phyloP scores from a whole-genome alignment of 1,284 basidiomycete species.

The Tremellales sp. region DNA sequence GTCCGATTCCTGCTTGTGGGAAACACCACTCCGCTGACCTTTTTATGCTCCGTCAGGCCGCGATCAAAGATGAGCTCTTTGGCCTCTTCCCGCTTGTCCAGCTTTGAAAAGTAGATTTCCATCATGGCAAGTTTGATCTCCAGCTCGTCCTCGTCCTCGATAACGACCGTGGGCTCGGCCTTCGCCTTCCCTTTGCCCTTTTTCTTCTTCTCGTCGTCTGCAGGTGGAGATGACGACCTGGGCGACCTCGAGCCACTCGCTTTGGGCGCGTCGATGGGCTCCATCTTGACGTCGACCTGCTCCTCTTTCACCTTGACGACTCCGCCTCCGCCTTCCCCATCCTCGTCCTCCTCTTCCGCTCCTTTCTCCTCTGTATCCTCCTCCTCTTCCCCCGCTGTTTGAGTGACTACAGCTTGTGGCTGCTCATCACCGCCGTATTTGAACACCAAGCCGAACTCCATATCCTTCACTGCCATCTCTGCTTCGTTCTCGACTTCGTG shows the following conservation, averaged over 20 bases:
- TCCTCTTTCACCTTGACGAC: conserved; percentile 14
- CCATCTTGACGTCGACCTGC: conserved; percentile 15
- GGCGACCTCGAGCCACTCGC: conserved; percentile 45
- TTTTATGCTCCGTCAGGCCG: conserved; percentile 88
- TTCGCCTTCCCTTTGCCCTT: conserved; percentile 61
- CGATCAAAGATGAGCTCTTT: conserved; percentile 93
- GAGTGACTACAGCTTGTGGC: conserved; percentile 54
- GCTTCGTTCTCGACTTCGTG: conserved; percentile 96
- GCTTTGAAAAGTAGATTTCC: conserved; percentile 86
- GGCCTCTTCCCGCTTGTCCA: conserved; percentile 80
- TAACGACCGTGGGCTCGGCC: conserved; percentile 63
- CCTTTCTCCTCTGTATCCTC: conserved; percentile 36
- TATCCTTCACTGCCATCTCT: conserved; percentile 89
- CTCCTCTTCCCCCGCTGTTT: conserved; percentile 28
- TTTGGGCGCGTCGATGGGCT: conserved; percentile 11
- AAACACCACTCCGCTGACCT: conserved; percentile 55
- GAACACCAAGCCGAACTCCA: conserved; percentile 87
- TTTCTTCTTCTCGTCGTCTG: conserved; percentile 47
- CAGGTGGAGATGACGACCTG: conserved; percentile 2
- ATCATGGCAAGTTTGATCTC: conserved; percentile 83
- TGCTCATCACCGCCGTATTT: conserved; percentile 78
- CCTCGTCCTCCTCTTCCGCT: conserved; percentile 29
- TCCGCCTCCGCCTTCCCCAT: conserved; percentile 19
- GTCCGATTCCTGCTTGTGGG: background rate
- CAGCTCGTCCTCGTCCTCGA: conserved; percentile 84